A percentile compares a stretch with the other conserved stretches of the same genome.
phyloP scores from a whole-genome alignment of 2,329 filamentous ascomycete species.

The Alternaria novae-zelandiae region DNA sequence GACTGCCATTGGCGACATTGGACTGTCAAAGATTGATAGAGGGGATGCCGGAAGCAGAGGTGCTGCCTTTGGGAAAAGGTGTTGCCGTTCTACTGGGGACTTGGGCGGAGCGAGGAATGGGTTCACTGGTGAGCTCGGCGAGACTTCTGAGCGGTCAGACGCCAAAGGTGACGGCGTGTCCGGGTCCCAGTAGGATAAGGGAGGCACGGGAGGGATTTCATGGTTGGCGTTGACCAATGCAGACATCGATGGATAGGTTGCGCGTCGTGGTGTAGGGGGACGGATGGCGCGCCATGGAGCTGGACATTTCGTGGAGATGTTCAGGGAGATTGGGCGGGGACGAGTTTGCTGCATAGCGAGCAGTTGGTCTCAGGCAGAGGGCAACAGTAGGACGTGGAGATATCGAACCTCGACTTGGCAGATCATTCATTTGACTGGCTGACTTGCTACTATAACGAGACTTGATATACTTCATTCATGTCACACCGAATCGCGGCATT shows the following conservation, averaged over 20 bases:
- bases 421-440: neutral
- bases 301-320: slow-evolving; percentile 11
- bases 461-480: neutral
- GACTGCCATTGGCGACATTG: neutral
- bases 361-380: neutral
- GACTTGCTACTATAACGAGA: neutral
- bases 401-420: neutral
- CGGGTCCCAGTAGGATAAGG: slow-evolving; percentile 25
- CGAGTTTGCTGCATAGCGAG: slow-evolving; percentile 12
- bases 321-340: slow-evolving; percentile 19
- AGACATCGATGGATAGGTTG: slow-evolving; percentile 13
- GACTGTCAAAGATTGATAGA: slow-evolving; percentile 24
- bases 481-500: neutral
- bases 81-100: neutral
- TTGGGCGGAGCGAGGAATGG: slow-evolving; percentile 22
- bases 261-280: slow-evolving; percentile 20
- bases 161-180: slow-evolving; percentile 19
- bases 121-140: slow-evolving; percentile 17
- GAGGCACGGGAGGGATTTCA: slow-evolving; percentile 14
- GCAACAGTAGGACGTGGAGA: neutral
- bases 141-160: neutral
- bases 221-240: neutral
- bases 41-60: slow-evolving; percentile 25
- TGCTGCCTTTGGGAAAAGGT: slow-evolving; percentile 2
- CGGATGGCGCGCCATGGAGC: slow-evolving; percentile 14